Base-by-base conservation (phyloP, 768 basidiomycete species). In the Phallus indusiatus region DNA sequence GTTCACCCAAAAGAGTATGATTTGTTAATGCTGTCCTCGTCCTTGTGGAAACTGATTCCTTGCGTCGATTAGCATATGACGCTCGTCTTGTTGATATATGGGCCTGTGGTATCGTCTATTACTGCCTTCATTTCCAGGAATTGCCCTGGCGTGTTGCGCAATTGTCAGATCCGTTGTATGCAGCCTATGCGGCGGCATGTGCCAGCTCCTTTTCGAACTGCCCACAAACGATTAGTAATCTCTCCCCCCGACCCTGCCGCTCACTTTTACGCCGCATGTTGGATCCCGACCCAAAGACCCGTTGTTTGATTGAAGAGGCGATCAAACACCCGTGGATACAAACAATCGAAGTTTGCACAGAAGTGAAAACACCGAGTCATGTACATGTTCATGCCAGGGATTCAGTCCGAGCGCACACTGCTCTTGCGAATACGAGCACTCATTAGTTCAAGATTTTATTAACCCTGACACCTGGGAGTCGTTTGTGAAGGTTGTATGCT, bases 121-220 rank as follows among this genome's bases (percentile, higher is more conserved):
- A 99, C 76, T 99, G 95, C 76, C 81, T 98, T 67, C 93, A 92
- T 72, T 96, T 96, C 78, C 89, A 93, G 70, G 95, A 99, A 71
- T 82, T 99, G 54, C 95, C 95, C 1, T 99, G 96, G 95, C 88
- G 94, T 60, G 90, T 88, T 1, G 95, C 95, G 35, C 94, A 97
- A 69, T 73, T 76, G 17, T 75, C 83, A 9, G 95, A 99, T 69
- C 71, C 78, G 9, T 80, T 95, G 10, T 99, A 92, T 71, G 77
- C 84, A 0, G 75, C 87, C 2, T 99, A 97, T 69, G 80, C 74
- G 34, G 57, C 67, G 1, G 71, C 73, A 1, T 82, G 78, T 63
- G 56, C 42, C 8, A 16, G 69, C 77, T 10, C 74, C 76, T 60
- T 49, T 20, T 77, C 78, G 1, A 68, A 75, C 42, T 71, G 68